Conservation (phyloP, 257 asterid genomes). For the Primulina tabacum region DNA sequence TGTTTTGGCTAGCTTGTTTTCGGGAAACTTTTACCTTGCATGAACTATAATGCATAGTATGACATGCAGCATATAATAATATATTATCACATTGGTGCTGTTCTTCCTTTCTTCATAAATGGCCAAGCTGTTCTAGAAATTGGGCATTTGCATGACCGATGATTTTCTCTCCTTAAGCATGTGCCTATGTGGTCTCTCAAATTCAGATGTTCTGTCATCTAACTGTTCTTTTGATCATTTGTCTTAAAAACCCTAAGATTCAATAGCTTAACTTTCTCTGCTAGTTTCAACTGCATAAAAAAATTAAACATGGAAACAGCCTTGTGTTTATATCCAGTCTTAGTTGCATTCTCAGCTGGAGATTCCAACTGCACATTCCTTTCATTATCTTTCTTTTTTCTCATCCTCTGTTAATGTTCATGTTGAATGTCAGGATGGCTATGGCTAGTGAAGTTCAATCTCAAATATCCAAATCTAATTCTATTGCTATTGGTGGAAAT, state of each 20-base stretch:
- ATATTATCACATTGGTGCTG: constrained; percentile 5
- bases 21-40: background rate
- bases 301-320: constrained; percentile 3
- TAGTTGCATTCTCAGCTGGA: background rate
- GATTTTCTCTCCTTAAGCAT: constrained; percentile 14
- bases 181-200: background rate
- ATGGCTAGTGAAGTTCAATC: constrained; percentile 91
- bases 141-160: constrained; percentile 10
- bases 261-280: constrained; percentile 3
- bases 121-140: background rate
- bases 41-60: constrained; percentile 5
- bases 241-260: background rate
- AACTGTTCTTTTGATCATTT: constrained; percentile 1
- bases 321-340: constrained; percentile 19
- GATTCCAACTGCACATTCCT: background rate
- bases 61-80: background rate
- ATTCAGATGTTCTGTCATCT: constrained; percentile 9
- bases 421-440: constrained; percentile 68
- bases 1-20: constrained; percentile 16
- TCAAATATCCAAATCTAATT: constrained; percentile 58
- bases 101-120: background rate
- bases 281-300: constrained; percentile 2
- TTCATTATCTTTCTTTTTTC: constrained; percentile 7
- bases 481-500: constrained; percentile 77
- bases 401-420: constrained; percentile 25